These are phyloP conservation scores for Salmacisia buchloeana DNA, from an alignment of 1,284 basidiomycete species.

Conservation along the genomic window DNA sequence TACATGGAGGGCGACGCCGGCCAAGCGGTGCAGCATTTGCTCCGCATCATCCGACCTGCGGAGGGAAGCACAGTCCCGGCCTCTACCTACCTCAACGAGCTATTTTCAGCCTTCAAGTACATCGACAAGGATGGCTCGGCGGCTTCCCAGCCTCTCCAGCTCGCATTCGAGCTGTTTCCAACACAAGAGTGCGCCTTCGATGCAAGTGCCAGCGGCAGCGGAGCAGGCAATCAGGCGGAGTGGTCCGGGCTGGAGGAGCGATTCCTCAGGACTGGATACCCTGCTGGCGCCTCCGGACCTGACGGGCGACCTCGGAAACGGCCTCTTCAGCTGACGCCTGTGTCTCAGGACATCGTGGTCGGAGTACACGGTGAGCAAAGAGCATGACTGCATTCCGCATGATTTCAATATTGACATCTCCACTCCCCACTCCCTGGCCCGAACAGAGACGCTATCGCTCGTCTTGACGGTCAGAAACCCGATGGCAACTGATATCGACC, in stretches of 20 bases:
- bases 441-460: constrained; percentile 51
- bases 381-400: constrained; percentile 27
- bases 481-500: constrained; percentile 44
- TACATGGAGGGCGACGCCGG: constrained; percentile 55
- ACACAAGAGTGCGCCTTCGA: constrained; percentile 14
- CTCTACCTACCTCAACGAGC: constrained; percentile 52
- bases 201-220: constrained; percentile 15
- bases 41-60: constrained; percentile 33
- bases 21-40: constrained; percentile 54
- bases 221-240: constrained; percentile 11
- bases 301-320: constrained; percentile 12
- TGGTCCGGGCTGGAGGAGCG: constrained; percentile 21
- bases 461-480: constrained; percentile 53
- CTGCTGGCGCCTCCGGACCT: constrained; percentile 13
- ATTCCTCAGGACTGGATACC: constrained; percentile 17
- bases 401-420: too few species aligned
- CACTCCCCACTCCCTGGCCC: too few species aligned
- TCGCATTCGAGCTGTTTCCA: constrained; percentile 1
- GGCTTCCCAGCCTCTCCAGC: neutral
- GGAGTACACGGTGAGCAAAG: constrained; percentile 27
- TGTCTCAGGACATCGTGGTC: constrained; percentile 33
- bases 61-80: neutral
- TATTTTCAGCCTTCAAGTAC: constrained; percentile 54
- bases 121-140: constrained; percentile 13
- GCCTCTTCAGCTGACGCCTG: constrained; percentile 14